Conservation (phyloP, 2,329 filamentous ascomycete species). For the Aureobasidium musti region DNA sequence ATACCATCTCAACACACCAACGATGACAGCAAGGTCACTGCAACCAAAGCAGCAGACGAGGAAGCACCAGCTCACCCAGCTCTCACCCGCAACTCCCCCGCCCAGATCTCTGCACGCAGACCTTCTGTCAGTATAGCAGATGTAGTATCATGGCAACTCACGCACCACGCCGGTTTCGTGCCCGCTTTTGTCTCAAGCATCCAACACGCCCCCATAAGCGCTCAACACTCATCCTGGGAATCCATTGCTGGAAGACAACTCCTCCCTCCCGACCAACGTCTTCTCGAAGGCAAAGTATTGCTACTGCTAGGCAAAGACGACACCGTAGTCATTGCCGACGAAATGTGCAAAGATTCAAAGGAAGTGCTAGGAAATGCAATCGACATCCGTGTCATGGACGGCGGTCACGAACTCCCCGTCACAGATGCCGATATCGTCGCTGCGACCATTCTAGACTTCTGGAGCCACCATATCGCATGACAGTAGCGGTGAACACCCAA, state of each 20-base stretch:
- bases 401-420: constrained; percentile 71
- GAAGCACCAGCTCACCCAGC: constrained; percentile 39
- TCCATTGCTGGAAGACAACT: constrained; percentile 49
- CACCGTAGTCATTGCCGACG: constrained; percentile 64
- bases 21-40: constrained; percentile 7
- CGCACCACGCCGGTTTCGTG: constrained; percentile 66
- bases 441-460: constrained; percentile 51
- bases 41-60: constrained; percentile 45
- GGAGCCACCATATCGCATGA: constrained; percentile 35
- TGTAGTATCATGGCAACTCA: constrained; percentile 70
- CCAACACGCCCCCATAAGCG: constrained; percentile 67
- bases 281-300: constrained; percentile 57
- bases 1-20: constrained; percentile 21
- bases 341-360: constrained; percentile 63
- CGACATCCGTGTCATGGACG: constrained; percentile 59
- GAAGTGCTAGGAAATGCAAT: constrained; percentile 59
- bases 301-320: constrained; percentile 68
- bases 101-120: constrained; percentile 53
- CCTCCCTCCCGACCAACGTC: constrained; percentile 38
- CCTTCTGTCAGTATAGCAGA: constrained; percentile 60
- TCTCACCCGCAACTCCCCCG: constrained; percentile 34
- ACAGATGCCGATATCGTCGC: constrained; percentile 62
- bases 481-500: neutral
- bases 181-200: constrained; percentile 71
- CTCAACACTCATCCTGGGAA: constrained; percentile 63